These are phyloP conservation scores for Hanseniaspora occidentalis DNA, from an alignment of 805 yeast genomes.

Conservation along the genomic window DNA sequence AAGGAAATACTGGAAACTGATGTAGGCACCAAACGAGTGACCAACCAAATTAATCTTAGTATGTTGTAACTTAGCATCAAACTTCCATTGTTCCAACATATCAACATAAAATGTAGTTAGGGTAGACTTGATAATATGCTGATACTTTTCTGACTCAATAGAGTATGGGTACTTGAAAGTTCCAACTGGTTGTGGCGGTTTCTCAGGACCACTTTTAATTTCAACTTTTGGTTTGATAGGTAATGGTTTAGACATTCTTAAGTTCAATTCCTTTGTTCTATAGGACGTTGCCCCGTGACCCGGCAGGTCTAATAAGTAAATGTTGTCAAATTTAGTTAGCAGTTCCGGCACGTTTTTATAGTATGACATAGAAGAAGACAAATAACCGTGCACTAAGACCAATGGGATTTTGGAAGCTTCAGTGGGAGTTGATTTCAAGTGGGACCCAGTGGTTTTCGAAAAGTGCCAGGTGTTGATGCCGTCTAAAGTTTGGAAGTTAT, in stretches of 20 bases:
- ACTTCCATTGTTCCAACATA: conserved; percentile 57
- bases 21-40: conserved; percentile 71
- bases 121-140: conserved; percentile 11
- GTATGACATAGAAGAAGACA: conserved; percentile 79
- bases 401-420: too few relatives aligned
- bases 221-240: conserved; percentile 1
- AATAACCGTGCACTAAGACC: conserved; percentile 80
- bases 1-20: conserved; percentile 51
- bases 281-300: conserved; percentile 55
- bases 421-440: conserved; percentile 10
- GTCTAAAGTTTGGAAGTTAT: conserved; percentile 2
- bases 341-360: conserved; percentile 53
- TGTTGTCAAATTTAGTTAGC: conserved; percentile 33
- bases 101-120: conserved; percentile 28
- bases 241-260: background rate
- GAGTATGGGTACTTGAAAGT: background rate
- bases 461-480: conserved; percentile 7
- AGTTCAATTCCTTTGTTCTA: background rate
- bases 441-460: background rate
- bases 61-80: conserved; percentile 28
- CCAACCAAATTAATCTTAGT: conserved; percentile 49
- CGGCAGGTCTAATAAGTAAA: conserved; percentile 60
- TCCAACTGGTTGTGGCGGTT: background rate
- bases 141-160: conserved; percentile 21
- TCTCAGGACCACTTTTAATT: conserved; percentile 14